Percentiles rank a stretch among this genome's conserved stretches.
Evolutionary conservation across 805 yeast species (phyloP).

Genomic region (Candida arabinofermentans): DNA sequence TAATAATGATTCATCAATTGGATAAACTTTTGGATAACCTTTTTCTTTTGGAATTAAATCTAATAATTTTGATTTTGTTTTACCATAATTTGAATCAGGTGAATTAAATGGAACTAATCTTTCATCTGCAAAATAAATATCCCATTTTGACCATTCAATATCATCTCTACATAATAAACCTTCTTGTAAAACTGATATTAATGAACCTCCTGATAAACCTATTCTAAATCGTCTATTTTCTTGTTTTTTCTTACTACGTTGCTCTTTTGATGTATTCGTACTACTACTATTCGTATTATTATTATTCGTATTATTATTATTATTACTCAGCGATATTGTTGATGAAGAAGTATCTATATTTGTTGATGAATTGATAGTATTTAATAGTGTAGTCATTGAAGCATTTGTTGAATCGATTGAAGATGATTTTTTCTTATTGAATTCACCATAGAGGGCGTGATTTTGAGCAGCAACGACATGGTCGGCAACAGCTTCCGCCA

Average conservation of each 20-base stretch:
- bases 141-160: conserved; percentile 92
- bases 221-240: conserved; percentile 76
- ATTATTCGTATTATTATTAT: conserved; percentile 5
- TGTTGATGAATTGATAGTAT: conserved; percentile 4
- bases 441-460: conserved; percentile 44
- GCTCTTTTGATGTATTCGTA: conserved; percentile 21
- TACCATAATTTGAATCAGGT: conserved; percentile 85
- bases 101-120: conserved; percentile 85
- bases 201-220: conserved; percentile 91
- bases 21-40: conserved; percentile 68
- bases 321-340: conserved; percentile 10
- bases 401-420: conserved; percentile 1
- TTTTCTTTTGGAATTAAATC: conserved; percentile 55
- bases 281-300: conserved; percentile 4
- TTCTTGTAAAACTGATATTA: conserved; percentile 79
- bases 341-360: conserved; percentile 9
- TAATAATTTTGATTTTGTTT: conserved; percentile 75
- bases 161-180: conserved; percentile 70
- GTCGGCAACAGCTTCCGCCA: conserved; percentile 96
- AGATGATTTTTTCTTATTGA: conserved; percentile 16
- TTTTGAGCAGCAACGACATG: conserved; percentile 89
- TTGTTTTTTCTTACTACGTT: conserved; percentile 46
- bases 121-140: conserved; percentile 94
- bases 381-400: conserved; percentile 3
- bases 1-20: conserved; percentile 73